phyloP scores from a whole-genome alignment of 2,329 filamentous ascomycete species.

The Neonectria punicea region DNA sequence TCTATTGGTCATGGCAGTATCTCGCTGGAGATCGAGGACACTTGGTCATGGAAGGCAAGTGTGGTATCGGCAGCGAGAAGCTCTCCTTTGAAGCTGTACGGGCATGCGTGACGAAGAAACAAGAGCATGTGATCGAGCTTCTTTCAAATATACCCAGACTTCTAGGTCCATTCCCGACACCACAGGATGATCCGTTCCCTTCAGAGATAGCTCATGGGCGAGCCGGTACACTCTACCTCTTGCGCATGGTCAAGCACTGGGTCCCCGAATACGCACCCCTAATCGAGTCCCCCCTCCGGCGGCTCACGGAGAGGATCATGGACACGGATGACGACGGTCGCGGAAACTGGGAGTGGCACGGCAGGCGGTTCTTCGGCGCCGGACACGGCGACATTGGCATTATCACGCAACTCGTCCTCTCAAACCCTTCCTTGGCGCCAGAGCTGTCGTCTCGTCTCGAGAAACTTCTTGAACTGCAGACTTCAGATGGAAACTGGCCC shows the following conservation, averaged over 20 bases:
- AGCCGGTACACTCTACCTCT: constrained; percentile 74
- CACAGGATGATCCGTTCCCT: constrained; percentile 52
- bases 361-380: constrained; percentile 71
- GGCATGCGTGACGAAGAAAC: constrained; percentile 55
- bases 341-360: constrained; percentile 70
- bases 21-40: constrained; percentile 52
- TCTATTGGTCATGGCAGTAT: constrained; percentile 61
- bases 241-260: constrained; percentile 69
- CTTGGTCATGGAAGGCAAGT: constrained; percentile 53
- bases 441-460: constrained; percentile 64
- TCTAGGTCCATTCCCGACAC: constrained; percentile 40
- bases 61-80: constrained; percentile 62
- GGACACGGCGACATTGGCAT: constrained; percentile 76
- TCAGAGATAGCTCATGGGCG: constrained; percentile 76
- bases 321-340: constrained; percentile 54
- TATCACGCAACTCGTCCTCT: constrained; percentile 73
- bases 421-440: constrained; percentile 63
- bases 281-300: constrained; percentile 63
- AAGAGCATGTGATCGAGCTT: constrained; percentile 51
- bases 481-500: constrained; percentile 71
- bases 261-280: constrained; percentile 61
- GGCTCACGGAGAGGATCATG: constrained; percentile 70
- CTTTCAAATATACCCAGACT: constrained; percentile 53
- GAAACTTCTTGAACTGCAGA: constrained; percentile 68
- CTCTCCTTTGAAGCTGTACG: constrained; percentile 58